Base-by-base conservation (phyloP, 768 basidiomycete genomes). In the Hygrophorus pudorinus region DNA sequence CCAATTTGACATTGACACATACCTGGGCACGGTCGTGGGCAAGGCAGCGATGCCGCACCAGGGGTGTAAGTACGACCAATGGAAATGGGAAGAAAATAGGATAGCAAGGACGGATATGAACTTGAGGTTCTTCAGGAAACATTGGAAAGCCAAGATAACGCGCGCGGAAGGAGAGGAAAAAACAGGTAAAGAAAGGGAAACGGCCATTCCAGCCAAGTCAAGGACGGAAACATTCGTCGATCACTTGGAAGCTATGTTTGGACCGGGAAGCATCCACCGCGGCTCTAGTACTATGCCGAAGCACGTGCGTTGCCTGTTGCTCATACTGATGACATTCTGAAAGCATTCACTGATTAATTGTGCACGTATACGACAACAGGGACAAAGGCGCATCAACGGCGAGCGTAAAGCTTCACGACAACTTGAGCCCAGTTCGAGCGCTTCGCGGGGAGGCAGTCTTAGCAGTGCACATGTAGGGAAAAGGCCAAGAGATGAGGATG, bases 231-330 rank as follows among this genome's bases (percentile, higher is more conserved):
- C 3, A 8, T 48, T 44, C 30, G 24, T 45, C 4, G 46, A 46
- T 13, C 11, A 17, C 9, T 14, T 48, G 24, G 41, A 44, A 1
- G 47, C 30, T 18, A 30, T 33, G 30, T 51, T 51, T 45, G 50
- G 50, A 5, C 46, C 46, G 10, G 46, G 50, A 24, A 42, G 38
- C 17, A 20, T 48, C 12, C 33, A 44, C 38, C 21, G 50, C 10
- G 46, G 42, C 8, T 29, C 20, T n/a, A 47, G 42, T 10, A 28
- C 46, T 11, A 47, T 39, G 16, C 50, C 50, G 11, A 33, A 44
- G 50, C 18, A 20, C 9, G 20, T 11, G 13, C 18, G n/a, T 13
- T 14, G 17, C 34, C 27, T 12, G 21, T 27, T 18, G 20, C 8
- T 24, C 24, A n/a, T n/a, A 24, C 24, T 24, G 24, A 24, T 24